A percentile compares a stretch with the other conserved stretches of the same genome.
phyloP scores from a whole-genome alignment of 176 grass and related monocot genomes.

The Triticum urartu region DNA sequence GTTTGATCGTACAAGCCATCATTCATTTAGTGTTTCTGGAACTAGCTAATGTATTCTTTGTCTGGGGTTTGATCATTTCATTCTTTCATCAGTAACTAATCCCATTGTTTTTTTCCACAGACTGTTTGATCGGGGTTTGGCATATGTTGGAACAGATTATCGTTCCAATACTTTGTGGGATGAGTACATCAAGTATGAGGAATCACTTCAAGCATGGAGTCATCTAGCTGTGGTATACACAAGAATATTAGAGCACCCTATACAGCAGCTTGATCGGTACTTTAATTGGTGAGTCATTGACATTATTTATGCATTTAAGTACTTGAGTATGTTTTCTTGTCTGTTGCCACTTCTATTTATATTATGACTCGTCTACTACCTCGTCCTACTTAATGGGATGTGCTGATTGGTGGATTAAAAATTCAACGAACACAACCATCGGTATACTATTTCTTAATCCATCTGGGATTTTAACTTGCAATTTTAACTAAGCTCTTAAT shows the following conservation, averaged over 20 bases:
- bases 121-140: slow-evolving; percentile 91
- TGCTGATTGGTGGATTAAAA: background rate
- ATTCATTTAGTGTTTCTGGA: slow-evolving; percentile 5
- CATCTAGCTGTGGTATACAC: slow-evolving; percentile 92
- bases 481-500: background rate
- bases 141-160: slow-evolving; percentile 97
- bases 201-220: slow-evolving; percentile 94
- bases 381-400: background rate
- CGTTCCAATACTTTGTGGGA: slow-evolving; percentile 90
- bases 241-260: slow-evolving; percentile 86
- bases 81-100: background rate
- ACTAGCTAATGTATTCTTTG: background rate
- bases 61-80: background rate
- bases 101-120: slow-evolving; percentile 40
- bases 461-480: background rate
- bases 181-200: slow-evolving; percentile 99
- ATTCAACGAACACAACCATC: background rate
- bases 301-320: background rate
- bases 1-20: background rate
- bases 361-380: background rate
- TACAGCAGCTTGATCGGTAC: slow-evolving; percentile 97
- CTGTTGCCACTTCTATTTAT: background rate
- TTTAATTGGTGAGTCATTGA: slow-evolving; percentile 68
- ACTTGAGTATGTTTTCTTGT: background rate
- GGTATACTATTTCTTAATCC: background rate